phyloP scores from a whole-genome alignment of 2,329 filamentous ascomycete species.

The Penicillium sp. region DNA sequence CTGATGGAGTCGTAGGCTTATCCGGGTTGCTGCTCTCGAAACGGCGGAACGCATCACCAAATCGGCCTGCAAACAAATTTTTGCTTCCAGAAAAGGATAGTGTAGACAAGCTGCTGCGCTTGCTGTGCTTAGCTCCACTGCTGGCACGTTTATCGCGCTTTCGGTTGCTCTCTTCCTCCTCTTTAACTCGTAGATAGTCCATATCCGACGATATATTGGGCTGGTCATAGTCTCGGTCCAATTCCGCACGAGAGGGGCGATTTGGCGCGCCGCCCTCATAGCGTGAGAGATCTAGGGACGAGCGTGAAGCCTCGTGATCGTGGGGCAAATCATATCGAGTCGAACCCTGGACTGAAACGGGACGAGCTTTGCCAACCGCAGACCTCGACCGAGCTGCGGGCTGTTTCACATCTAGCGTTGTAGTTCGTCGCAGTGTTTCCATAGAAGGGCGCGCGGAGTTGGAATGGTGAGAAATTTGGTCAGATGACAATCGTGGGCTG shows the following conservation, averaged over 20 bases:
- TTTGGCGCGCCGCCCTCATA: conserved; percentile 39
- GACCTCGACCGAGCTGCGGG: conserved; percentile 61
- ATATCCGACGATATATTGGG: conserved; percentile 75
- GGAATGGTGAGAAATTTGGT: conserved; percentile 55
- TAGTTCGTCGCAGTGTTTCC: conserved; percentile 65
- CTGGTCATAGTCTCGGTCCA: conserved; percentile 35
- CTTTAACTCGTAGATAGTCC: conserved; percentile 76
- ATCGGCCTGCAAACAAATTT: conserved; percentile 80
- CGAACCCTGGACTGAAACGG: conserved; percentile 79
- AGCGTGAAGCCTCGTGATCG: conserved; percentile 65
- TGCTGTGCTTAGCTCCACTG: conserved; percentile 63
- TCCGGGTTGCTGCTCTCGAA: conserved; percentile 66
- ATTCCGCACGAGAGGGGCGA: conserved; percentile 35
- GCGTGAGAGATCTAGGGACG: conserved; percentile 36
- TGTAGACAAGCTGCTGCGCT: conserved; percentile 70
- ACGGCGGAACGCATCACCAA: conserved; percentile 89
- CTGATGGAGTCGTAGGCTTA: conserved; percentile 39
- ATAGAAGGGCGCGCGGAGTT: conserved; percentile 67
- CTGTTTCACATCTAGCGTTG: conserved; percentile 61
- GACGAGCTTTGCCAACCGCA: conserved; percentile 67
- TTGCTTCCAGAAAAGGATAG: conserved; percentile 73
- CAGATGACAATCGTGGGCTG: conserved; percentile 51
- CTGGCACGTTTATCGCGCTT: conserved; percentile 57
- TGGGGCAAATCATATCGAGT: conserved; percentile 80
- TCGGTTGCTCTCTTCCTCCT: conserved; percentile 61